Base-by-base conservation (phyloP, 495 filamentous ascomycete species). In the Aspergillus coremiiformis region DNA sequence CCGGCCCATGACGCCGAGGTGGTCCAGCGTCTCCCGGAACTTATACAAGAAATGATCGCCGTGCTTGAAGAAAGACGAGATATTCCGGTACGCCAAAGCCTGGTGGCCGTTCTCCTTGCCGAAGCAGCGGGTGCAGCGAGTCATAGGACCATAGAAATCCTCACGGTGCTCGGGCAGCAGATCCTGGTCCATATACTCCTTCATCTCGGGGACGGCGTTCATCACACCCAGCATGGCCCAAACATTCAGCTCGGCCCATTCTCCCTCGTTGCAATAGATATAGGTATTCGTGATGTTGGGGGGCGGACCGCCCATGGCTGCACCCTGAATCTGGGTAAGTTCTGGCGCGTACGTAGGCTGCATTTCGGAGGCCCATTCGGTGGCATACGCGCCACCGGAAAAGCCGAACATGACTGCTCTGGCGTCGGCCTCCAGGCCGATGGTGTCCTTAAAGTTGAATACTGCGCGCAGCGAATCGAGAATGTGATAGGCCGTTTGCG, bases 301-400 rank as follows among this genome's bases (percentile, higher is more conserved):
- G 0, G 32, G 32, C 2, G 50, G 35, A 22, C 24, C 32, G n/a
- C 44, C 55, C 17, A 50, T 44, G 0, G 53, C 29, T 2, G 43
- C 55, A 17, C 51, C 51, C 12, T 45, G 51, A 20, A 39, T 17
- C 9, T 54, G 33, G 4, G 26, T 24, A 4, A 79, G 55, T 20
- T 75, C 73, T 3, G 72, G 64, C 8, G 75, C 74, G 45, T 80
- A 78, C 14, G 55, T 32, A 12, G 42, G 54, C 33, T 73, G 68
- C 24, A 78, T 37, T 55, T 78, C 76, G 4, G 64, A 56, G 7
- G 76, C 76, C 60, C 70, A 78, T 49, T 67, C 72, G 20, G 62
- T 73, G 0, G 75, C 74, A 15, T 76, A 55, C 1, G 64, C 62
- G 22, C 77, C 77, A 21, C 77, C 76, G 9, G 71, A 74, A 52